Conservation (phyloP, 345 rosid genomes). For the Salix koriyanagi region DNA sequence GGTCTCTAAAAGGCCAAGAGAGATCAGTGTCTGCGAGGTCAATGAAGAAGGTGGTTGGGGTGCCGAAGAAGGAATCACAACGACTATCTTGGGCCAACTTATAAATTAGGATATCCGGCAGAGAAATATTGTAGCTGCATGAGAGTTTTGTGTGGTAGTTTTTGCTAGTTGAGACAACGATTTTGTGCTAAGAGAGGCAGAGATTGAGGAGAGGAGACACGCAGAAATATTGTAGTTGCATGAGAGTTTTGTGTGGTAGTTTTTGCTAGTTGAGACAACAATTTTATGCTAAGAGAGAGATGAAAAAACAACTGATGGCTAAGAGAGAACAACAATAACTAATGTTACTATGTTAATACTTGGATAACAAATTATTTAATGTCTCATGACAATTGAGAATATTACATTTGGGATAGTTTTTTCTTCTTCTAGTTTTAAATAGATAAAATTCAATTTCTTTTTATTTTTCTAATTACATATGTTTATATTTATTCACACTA, state of each 20-base stretch:
- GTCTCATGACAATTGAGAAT: too few relatives aligned
- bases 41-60: constrained; percentile 20
- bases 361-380: too few relatives aligned
- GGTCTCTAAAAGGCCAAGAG: constrained; percentile 67
- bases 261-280: constrained; percentile 2
- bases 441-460: too few relatives aligned
- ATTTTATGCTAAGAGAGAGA: background rate
- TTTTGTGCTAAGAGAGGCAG: constrained; percentile 1
- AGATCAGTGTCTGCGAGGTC: constrained; percentile 41
- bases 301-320: background rate
- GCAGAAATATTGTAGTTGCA: background rate
- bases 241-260: background rate
- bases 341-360: background rate
- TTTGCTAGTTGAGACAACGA: too few relatives aligned
- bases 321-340: background rate
- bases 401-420: too few relatives aligned
- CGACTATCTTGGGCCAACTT: constrained; percentile 46
- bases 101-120: constrained; percentile 29
- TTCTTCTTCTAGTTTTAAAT: too few relatives aligned
- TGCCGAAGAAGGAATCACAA: constrained; percentile 49
- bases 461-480: too few relatives aligned
- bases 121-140: constrained; percentile 9
- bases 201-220: background rate
- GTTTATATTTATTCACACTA: too few relatives aligned
- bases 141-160: too few relatives aligned